phyloP scores from a whole-genome alignment of 2,329 filamentous ascomycete genomes.

The Cytospora piceicola region DNA sequence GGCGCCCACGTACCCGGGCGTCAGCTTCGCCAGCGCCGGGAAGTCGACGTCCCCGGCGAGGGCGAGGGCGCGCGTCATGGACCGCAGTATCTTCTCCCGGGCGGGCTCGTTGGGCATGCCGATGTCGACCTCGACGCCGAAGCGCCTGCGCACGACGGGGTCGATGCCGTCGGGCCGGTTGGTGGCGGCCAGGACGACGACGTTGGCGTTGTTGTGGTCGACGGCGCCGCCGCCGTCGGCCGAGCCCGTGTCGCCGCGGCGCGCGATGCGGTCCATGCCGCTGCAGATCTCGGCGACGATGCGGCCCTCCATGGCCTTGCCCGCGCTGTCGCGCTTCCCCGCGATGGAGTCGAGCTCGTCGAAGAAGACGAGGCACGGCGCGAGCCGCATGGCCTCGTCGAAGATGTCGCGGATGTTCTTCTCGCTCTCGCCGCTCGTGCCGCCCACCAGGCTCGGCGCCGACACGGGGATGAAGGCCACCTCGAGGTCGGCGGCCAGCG shows the following conservation, averaged over 20 bases:
- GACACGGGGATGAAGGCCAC: conserved; percentile 83
- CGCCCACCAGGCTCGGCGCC: conserved; percentile 78
- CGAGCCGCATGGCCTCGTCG: conserved; percentile 82
- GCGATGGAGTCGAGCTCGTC: conserved; percentile 92
- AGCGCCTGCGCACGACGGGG: conserved; percentile 70
- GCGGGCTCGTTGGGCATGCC: conserved; percentile 81
- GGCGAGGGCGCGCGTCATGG: conserved; percentile 68
- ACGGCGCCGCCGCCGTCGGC: conserved; percentile 78
- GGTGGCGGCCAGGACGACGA: conserved; percentile 89
- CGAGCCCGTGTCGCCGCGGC: conserved; percentile 70
- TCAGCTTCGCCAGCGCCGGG: conserved; percentile 74
- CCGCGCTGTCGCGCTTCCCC: conserved; percentile 79
- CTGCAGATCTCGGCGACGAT: conserved; percentile 82
- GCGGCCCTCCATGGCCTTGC: conserved; percentile 87
- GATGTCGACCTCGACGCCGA: conserved; percentile 86
- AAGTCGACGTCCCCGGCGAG: conserved; percentile 76
- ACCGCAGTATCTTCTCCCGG: conserved; percentile 76
- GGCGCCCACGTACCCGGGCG: conserved; percentile 90
- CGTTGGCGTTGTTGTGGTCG: conserved; percentile 70
- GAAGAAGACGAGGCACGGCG: conserved; percentile 89
- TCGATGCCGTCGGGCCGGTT: conserved; percentile 88
- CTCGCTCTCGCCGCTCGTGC: conserved; percentile 88
- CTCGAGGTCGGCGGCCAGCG: conserved; percentile 74
- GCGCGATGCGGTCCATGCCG: conserved; percentile 82
- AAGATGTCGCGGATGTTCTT: conserved; percentile 85